These are phyloP conservation scores for Calcarisporium arbuscula DNA, from an alignment of 2,329 filamentous ascomycete genomes.

Conservation along the genomic window DNA sequence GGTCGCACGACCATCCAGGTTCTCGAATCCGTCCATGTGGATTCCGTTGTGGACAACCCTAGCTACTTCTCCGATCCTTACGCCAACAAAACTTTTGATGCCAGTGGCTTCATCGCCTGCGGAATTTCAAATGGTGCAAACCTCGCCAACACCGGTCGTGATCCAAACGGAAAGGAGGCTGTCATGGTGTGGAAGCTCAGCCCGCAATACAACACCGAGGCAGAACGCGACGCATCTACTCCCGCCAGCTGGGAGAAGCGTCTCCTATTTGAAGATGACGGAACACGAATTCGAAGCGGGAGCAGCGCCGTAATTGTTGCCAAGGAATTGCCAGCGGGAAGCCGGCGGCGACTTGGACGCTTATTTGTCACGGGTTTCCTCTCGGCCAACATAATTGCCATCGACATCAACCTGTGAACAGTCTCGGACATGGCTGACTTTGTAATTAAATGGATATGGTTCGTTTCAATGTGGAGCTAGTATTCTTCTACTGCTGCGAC, in stretches of 20 bases:
- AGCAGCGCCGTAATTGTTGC: constrained; percentile 48
- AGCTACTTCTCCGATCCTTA: constrained; percentile 51
- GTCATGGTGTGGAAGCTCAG: constrained; percentile 39
- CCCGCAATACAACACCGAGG: constrained; percentile 1
- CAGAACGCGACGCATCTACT: constrained; percentile 7
- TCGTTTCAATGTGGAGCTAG: too few species aligned
- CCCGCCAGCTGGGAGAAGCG: constrained; percentile 31
- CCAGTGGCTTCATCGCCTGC: constrained; percentile 46
- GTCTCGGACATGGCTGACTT: too few species aligned
- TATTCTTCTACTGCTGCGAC: too few species aligned
- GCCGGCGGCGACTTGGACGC: constrained; percentile 45
- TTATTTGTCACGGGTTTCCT: constrained; percentile 52
- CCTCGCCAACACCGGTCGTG: constrained; percentile 22
- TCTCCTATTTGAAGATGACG: constrained; percentile 54
- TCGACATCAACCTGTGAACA: constrained; percentile 43
- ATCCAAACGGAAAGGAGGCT: constrained; percentile 32
- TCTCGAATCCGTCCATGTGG: constrained; percentile 34
- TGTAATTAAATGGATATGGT: too few species aligned
- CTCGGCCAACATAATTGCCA: constrained; percentile 41
- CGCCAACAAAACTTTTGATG: constrained; percentile 32
- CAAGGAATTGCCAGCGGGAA: constrained; percentile 27
- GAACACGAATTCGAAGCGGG: constrained; percentile 38
- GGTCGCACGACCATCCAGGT: constrained; percentile 21
- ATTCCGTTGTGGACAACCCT: constrained; percentile 49
- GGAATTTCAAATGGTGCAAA: constrained; percentile 38